Percentiles rank a stretch among this genome's conserved stretches.
phyloP scores from a whole-genome alignment of 371 early-diverging fungal genomes.

The Mucor plumbeus region DNA sequence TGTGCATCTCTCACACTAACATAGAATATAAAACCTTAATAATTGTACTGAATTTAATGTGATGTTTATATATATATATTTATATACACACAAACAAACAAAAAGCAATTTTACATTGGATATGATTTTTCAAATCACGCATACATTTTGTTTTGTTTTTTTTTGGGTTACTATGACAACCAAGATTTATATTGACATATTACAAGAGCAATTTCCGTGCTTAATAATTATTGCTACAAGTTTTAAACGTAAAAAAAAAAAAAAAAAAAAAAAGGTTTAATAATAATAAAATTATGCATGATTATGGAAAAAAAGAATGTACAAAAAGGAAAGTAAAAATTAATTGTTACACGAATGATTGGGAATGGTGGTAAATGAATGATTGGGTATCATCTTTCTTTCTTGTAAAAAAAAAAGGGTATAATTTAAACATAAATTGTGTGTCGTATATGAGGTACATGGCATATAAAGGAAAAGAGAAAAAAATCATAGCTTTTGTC shows the following conservation, averaged over 20 bases:
- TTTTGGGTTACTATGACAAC: background rate
- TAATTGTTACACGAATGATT: slow-evolving; percentile 19
- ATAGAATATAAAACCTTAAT: background rate
- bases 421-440: background rate
- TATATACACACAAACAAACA: background rate
- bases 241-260: background rate
- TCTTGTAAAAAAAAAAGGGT: slow-evolving; percentile 5
- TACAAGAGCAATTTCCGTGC: too few species aligned
- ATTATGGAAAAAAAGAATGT: background rate
- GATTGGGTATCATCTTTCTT: slow-evolving; percentile 1
- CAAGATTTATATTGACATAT: too few species aligned
- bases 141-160: too few species aligned
- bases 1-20: slow-evolving; percentile 36
- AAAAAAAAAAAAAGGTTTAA: slow-evolving; percentile 1
- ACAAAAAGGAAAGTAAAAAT: slow-evolving; percentile 8
- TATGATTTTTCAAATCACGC: background rate
- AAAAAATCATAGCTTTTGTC: background rate
- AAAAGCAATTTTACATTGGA: background rate
- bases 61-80: background rate
- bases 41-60: background rate
- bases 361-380: slow-evolving; percentile 22
- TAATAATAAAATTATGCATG: slow-evolving; percentile 2
- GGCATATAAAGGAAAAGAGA: background rate
- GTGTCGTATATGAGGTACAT: background rate
- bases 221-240: background rate